Evolutionary conservation across 768 basidiomycete genomes (phyloP), one percentile per base, ranked within the genome.

Genomic region (Agaricus sinodeliciosus): DNA sequence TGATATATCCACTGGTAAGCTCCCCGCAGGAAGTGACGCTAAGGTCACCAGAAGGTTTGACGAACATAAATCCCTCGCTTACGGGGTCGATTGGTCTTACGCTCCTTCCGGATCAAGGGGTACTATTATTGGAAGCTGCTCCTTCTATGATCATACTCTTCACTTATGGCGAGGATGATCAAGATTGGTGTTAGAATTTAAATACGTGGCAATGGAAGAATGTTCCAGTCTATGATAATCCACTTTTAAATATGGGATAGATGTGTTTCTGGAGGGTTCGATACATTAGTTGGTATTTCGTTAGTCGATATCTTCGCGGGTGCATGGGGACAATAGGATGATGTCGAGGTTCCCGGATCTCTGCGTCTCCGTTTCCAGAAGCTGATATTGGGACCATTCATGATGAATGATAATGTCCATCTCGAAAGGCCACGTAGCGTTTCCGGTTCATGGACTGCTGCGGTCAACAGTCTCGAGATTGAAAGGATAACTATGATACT

Each of bases 71-170:
- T 90, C 87, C 5, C 73, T 98, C 57, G 93, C 91, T 13, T 98
- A 98, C 63, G 95, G 95, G 0, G 87, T 74, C 2, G 94, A 97
- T 66, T 98, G 95, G 95, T 86, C 81, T 5, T 79, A 79, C 53
- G 69, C 67, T 15, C 55, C 63, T 26, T 54, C 59, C 7, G 42
- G 57, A 12, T 49, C 59, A 9, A 64, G 55, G 3, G 65, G 71
- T 34, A 84, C 82, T 2, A 50, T 87, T 48, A 74, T 97, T 35
- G 93, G 84, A 7, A 94, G 85, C 57, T 94, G 93, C 64, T 96
- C 93, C 15, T 99, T 99, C 69, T 99, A 98, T 62, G 96, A 99
- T 62, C 90, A 93, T 64, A 67, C 73, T 35, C 64, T 97, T 67
- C 80, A 84, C 63, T 60, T 94, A 15, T 99, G 95, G 94, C 69